A percentile compares a stretch with the other conserved stretches of the same genome.
Conservation (phyloP, 257 asterid genomes). For the Leonotis leonurus region DNA sequence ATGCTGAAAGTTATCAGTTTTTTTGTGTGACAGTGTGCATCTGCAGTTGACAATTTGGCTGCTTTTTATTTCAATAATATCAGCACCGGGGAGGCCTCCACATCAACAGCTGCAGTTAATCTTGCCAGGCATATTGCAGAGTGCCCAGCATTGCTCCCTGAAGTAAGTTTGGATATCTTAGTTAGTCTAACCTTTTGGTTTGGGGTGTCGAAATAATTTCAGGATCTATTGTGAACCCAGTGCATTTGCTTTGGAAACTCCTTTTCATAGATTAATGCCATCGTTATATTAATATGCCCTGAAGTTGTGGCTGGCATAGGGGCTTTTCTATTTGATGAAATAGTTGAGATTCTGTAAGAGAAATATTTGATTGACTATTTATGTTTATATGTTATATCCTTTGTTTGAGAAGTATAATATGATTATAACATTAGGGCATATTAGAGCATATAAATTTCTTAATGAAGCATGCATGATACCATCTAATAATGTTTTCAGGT, state of each 20-base stretch:
- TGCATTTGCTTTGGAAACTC: background rate
- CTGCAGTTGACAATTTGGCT: constrained; percentile 85
- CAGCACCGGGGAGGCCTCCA: constrained; percentile 67
- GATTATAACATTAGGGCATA: too few species aligned
- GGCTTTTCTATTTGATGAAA: too few species aligned
- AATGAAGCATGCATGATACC: too few species aligned
- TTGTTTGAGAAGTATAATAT: too few species aligned
- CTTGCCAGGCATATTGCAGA: constrained; percentile 81
- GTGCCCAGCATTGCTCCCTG: constrained; percentile 78
- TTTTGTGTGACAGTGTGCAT: constrained; percentile 61
- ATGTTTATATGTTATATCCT: too few species aligned
- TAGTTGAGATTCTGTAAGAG: too few species aligned
- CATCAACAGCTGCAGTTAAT: constrained; percentile 67
- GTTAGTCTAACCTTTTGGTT: background rate
- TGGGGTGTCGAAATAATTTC: constrained; percentile 4
- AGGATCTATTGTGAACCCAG: background rate
- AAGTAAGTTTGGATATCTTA: constrained; percentile 42
- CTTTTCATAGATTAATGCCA: background rate
- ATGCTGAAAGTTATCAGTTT: constrained; percentile 10
- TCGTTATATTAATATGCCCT: too few species aligned
- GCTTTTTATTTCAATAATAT: constrained; percentile 77
- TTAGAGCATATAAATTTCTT: too few species aligned
- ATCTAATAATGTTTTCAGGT: too few species aligned
- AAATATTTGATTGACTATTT: too few species aligned
- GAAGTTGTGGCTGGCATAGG: too few species aligned